Conservation (phyloP, 257 asterid species). For the Capsicum pubescens region DNA sequence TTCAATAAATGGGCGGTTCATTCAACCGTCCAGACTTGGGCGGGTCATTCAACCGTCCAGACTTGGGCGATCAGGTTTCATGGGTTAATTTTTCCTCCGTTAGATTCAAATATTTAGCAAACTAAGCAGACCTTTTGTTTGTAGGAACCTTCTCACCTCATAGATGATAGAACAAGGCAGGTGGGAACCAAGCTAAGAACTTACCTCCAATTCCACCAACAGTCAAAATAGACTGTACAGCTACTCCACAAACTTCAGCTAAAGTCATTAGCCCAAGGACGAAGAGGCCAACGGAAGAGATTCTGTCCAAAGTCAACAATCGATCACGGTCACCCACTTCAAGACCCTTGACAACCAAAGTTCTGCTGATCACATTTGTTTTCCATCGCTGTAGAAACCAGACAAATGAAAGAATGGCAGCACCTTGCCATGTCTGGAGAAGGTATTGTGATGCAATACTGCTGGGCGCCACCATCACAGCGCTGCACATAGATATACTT, state of each 20-base stretch:
- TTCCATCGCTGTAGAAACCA: constrained; percentile 96
- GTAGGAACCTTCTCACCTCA: not conserved
- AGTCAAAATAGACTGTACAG: constrained; percentile 87
- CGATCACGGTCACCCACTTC: constrained; percentile 62
- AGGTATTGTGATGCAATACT: constrained; percentile 62
- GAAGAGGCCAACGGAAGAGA: constrained; percentile 82
- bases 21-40: not conserved
- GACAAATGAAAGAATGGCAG: constrained; percentile 67
- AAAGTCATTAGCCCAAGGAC: constrained; percentile 76
- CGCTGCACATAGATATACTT: constrained; percentile 52
- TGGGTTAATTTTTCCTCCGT: not conserved
- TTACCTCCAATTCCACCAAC: constrained; percentile 99
- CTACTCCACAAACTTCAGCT: constrained; percentile 96
- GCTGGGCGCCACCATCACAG: constrained; percentile 80
- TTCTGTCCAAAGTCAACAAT: constrained; percentile 65
- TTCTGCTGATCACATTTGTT: constrained; percentile 68
- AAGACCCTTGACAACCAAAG: constrained; percentile 55
- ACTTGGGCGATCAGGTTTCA: not conserved
- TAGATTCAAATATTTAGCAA: not conserved
- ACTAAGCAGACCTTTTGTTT: constrained; percentile 2
- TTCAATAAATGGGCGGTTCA: not conserved
- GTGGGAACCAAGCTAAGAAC: constrained; percentile 22
- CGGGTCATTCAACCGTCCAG: not conserved
- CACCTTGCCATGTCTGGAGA: constrained; percentile 80
- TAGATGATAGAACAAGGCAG: constrained; percentile 10